Base-by-base conservation (phyloP, 257 asterid genomes). In the Solanum tarapatanum region DNA sequence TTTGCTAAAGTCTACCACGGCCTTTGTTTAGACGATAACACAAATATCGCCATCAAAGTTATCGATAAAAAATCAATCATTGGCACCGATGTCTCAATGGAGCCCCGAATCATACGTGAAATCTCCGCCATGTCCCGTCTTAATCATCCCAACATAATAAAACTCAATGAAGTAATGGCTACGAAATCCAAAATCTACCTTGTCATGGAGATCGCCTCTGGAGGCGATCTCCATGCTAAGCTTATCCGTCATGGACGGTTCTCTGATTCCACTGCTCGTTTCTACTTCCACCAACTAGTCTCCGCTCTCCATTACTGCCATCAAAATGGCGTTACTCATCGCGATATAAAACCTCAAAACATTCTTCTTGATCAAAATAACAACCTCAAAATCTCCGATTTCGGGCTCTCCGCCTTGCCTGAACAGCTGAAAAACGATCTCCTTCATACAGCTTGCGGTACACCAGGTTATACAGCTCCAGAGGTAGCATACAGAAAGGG, bases 401-500 rank as follows among this genome's bases (percentile, higher is more conserved):
- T 96, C 58, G 99, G 99, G 2, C 98, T 96, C 43, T 96, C 99
- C 11, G 98, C 98, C 12, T 90, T 96, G 21, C 91, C 97, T 2
- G 98, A 96, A n/a, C 97, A 92, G 88, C 89, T 93, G 17, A 87
- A 87, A 2, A 92, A 94, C 21, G 96, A 94, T 19, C 91, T 94
- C 17, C 87, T 96, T 28, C 92, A 92, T 87, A 96, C 99, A 0
- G 93, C 98, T 12, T 96, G 99, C 83, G 98, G 98, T 0, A 96
- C 98, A 12, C 98, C 99, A 70, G 98, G 98, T 3, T 95, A 94
- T 89, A 93, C 98, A 28, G 99, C 98, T 6, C 99, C 98, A 14
- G 99, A 96, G 73, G 97, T 96, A 0, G 91, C 94, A 24, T 86
- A 85, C 26, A 93, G 97, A 1, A 91, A 89, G 26, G 99, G 97